Conservation (phyloP, 306 rosid genomes). For the Cucurbita moschata region DNA sequence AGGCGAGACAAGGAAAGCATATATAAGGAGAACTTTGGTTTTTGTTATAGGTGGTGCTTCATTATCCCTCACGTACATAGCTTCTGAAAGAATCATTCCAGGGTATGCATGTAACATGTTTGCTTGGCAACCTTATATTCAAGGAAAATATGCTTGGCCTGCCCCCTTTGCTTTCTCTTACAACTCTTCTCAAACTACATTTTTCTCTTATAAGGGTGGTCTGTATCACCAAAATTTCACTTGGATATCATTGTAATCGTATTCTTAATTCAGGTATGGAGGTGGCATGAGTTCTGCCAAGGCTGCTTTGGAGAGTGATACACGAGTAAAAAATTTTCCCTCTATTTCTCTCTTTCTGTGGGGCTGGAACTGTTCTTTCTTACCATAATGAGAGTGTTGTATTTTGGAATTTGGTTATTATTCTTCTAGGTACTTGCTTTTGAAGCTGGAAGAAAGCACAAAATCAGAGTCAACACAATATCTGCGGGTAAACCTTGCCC, state of each 20-base stretch:
- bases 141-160: neutral
- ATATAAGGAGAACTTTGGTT: neutral
- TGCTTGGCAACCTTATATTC: constrained; percentile 1
- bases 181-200: neutral
- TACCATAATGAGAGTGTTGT: neutral
- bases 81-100: constrained; percentile 91
- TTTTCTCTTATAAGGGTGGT: neutral
- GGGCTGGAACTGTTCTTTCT: neutral
- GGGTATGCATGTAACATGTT: constrained; percentile 35
- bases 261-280: constrained; percentile 48
- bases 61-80: constrained; percentile 84
- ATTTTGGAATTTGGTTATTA: neutral
- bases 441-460: constrained; percentile 87
- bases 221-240: neutral
- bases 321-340: constrained; percentile 39
- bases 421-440: constrained; percentile 77
- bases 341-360: neutral
- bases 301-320: constrained; percentile 95
- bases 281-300: constrained; percentile 99
- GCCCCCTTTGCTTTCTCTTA: neutral
- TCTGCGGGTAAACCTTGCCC: constrained; percentile 51
- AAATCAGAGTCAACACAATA: constrained; percentile 73
- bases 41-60: constrained; percentile 70
- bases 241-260: neutral
- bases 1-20: neutral